Evolutionary conservation across 2,329 filamentous ascomycete genomes (phyloP).

Genomic region (Beauveria australis): DNA sequence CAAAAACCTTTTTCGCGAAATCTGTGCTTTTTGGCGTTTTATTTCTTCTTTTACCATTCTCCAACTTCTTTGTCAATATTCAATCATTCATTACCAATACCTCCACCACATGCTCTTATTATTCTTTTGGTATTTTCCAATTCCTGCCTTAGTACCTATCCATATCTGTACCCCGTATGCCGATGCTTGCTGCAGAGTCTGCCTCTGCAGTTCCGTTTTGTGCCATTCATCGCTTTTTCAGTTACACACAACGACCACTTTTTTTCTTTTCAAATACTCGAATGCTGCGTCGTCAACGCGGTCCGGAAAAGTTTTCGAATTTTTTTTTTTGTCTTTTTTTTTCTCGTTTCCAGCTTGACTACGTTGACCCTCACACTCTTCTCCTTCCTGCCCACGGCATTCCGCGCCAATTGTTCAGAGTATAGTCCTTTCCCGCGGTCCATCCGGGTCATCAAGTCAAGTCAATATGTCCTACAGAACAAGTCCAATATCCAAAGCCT

Average conservation of each 20-base stretch:
- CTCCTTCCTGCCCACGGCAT: no score
- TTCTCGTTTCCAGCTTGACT: no score
- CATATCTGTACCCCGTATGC: background rate
- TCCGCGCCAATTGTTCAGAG: background rate
- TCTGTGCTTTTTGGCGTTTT: background rate
- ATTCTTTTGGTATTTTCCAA: background rate
- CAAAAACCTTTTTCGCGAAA: background rate
- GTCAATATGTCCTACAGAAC: background rate
- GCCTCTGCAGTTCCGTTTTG: no score
- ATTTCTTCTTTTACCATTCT: background rate
- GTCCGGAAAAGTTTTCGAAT: no score
- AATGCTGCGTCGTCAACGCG: no score
- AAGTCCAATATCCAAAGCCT: background rate
- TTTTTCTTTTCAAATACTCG: no score
- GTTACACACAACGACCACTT: no score
- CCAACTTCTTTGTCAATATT: background rate
- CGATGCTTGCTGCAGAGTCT: background rate
- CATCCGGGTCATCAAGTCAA: background rate
- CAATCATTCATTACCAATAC: background rate
- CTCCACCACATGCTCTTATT: background rate
- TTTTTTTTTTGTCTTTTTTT: no score
- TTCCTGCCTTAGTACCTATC: background rate
- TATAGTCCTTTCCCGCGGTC: background rate
- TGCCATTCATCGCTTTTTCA: no score
- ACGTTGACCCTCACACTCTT: no score